Percentiles rank a stretch among this genome's conserved stretches.
phyloP scores from a whole-genome alignment of 495 filamentous ascomycete genomes.

The Parathielavia appendiculata region DNA sequence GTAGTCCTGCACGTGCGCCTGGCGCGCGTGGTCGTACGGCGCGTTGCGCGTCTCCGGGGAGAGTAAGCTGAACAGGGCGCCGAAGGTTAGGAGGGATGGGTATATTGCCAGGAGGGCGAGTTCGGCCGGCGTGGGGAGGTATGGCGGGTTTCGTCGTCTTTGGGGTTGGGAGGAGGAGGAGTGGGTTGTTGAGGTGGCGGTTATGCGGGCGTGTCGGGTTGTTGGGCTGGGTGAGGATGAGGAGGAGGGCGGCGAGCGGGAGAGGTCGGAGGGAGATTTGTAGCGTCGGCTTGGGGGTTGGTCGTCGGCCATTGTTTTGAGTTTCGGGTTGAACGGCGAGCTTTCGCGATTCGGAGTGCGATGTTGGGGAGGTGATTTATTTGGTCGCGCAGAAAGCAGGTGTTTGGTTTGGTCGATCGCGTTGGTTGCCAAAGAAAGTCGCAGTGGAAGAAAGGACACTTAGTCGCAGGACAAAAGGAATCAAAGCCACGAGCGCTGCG shows the following conservation, averaged over 20 bases:
- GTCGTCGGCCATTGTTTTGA: not conserved
- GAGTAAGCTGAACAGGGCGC: constrained; percentile 71
- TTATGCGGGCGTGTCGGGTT: constrained; percentile 5
- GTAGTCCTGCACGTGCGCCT: constrained; percentile 51
- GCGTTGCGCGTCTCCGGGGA: constrained; percentile 61
- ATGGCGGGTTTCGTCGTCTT: constrained; percentile 38
- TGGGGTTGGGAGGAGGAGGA: constrained; percentile 55
- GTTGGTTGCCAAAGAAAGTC: not conserved
- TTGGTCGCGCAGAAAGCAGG: too few species aligned
- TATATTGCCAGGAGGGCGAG: constrained; percentile 60
- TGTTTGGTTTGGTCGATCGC: not conserved
- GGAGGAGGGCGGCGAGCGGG: not conserved
- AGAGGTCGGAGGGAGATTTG: constrained; percentile 14
- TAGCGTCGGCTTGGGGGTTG: constrained; percentile 4
- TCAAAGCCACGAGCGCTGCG: not conserved
- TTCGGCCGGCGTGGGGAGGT: constrained; percentile 60
- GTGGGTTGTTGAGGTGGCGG: constrained; percentile 26
- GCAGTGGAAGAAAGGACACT: not conserved
- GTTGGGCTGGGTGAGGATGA: not conserved
- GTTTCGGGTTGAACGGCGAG: not conserved
- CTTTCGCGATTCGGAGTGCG: too few species aligned
- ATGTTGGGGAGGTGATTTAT: not conserved
- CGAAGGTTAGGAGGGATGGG: constrained; percentile 69
- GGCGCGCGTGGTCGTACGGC: constrained; percentile 50
- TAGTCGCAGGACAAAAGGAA: not conserved